Conservation (phyloP, 2,329 filamentous ascomycete species). For the Microsporum ferrugineum region DNA sequence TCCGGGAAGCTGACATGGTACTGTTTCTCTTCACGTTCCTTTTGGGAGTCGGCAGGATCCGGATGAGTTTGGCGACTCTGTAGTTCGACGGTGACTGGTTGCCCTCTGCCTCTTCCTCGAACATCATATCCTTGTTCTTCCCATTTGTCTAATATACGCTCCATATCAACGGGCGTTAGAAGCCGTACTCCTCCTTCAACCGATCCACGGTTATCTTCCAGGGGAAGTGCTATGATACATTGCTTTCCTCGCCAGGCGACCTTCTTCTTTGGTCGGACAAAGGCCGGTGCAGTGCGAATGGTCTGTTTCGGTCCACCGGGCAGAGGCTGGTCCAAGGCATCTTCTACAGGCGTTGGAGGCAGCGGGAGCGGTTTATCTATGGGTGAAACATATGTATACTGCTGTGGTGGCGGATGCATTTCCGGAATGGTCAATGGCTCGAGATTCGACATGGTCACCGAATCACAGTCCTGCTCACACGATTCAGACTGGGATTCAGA, state of each 20-base stretch:
- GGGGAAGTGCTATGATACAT: conserved; percentile 58
- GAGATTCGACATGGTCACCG: conserved; percentile 8
- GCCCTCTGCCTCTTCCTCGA: conserved; percentile 30
- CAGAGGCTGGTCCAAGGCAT: conserved; percentile 7
- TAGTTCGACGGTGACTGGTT: conserved; percentile 16
- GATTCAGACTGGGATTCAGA: conserved; percentile 15
- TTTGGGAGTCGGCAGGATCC: conserved; percentile 28
- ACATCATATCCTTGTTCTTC: conserved; percentile 34
- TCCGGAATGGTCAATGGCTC: conserved; percentile 11
- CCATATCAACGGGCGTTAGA: conserved; percentile 30
- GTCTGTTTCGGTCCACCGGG: conserved; percentile 12
- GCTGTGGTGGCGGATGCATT: neutral
- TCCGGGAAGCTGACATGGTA: conserved; percentile 35
- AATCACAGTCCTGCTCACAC: neutral
- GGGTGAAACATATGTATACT: conserved; percentile 6
- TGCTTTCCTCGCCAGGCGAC: conserved; percentile 65
- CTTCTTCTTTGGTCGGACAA: conserved; percentile 50
- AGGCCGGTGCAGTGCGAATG: conserved; percentile 17
- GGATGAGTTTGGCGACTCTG: conserved; percentile 36
- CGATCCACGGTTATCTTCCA: conserved; percentile 54
- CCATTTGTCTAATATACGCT: conserved; percentile 31
- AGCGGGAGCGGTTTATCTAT: conserved; percentile 13
- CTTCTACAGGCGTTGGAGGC: conserved; percentile 5
- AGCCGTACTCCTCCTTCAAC: conserved; percentile 27
- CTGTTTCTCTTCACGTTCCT: conserved; percentile 24